Evolutionary conservation across 441 rosid genomes (phyloP), one percentile per base, ranked within the genome.

Genomic region (Adansonia rubrostipa): DNA sequence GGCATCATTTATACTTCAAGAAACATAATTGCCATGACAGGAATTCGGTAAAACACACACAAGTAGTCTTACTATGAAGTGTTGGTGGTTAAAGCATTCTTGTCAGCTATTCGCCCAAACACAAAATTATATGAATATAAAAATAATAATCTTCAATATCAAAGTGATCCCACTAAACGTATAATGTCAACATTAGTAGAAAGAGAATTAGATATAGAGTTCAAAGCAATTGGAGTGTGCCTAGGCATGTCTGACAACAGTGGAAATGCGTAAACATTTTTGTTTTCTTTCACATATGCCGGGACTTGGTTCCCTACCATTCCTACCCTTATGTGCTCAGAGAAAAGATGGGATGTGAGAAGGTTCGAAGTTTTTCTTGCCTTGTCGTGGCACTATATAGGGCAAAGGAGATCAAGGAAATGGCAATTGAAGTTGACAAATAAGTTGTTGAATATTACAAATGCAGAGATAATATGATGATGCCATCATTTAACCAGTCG

Each of bases 71-170:
- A 53, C 11, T n/a, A 54, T 28, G 7, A n/a, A 33, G 63, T 33
- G 20, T 33, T 24, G n/a, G 24, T 36, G 33, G 75, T 54, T 71
- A 33, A 33, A 71, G 40, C 9, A 10, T 33, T n/a, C 28, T 53
- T 71, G 63, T 53, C 75, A 71, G 75, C 62, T 71, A 0, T 3
- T 3, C 17, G 63, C 33, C 75, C 50, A 33, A 71, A 53, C 75
- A 54, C 5, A 3, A 24, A 50, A 42, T 73, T 17, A 73, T 19
- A 57, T 6, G 36, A 40, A 42, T 40, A 73, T 10, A 2, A 54
- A 8, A 73, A 56, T 9, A 40, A 17, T 17, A 17, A 19, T 40
- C 19, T 19, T 71, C 64, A 36, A 36, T 17, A 69, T 48, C 50
- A 36, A 36, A 54, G 66, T 42, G 50, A 42, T 56, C 11, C 53